Evolutionary conservation across 2,329 filamentous ascomycete genomes (phyloP), one percentile per base, ranked within the genome.

Genomic region (Stromatinia cepivora): DNA sequence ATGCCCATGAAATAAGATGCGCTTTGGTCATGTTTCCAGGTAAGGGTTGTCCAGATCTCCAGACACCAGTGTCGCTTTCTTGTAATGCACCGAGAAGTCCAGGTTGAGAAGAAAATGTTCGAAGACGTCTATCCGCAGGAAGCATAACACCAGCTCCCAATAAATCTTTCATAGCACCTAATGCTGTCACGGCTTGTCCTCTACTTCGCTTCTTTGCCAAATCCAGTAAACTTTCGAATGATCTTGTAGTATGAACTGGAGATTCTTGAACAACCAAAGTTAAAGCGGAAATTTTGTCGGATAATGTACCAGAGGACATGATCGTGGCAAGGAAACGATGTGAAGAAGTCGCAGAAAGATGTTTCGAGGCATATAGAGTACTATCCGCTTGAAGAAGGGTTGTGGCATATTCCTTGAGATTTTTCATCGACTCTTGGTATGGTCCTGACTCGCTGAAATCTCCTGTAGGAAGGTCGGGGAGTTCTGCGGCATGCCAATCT

Each of bases 261-360:
- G 96, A 98, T 80, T 99, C 95, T 82, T 99, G 96, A 17, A 97
- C 89, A 69, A 95, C 91, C 74, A 99, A 84, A 6, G 95, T 99
- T 77, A 99, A 84, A 4, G 95, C 96, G 3, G 95, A 99, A 56
- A 98, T 91, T 80, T 97, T 98, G 80, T 99, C 95, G 69, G 93
- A 96, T 75, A 98, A 87, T 13, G 96, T 99, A 84, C 95, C 95
- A 1, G 94, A 96, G 13, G 93, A 84, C 92, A 98, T 97, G 79
- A 99, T 97, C 25, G 93, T 97, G 1, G 94, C 92, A 84, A 98
- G 90, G 83, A 99, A 99, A 79, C 94, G 97, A 80, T 96, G 92
- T 53, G 94, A 94, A 3, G 94, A 95, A 36, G 92, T 93, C 64
- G 92, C 88, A 9, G 92, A 88, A 69, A 91, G 83, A 74, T 92